phyloP scores from a whole-genome alignment of 352 stramenopile species.

The Phytophthora multivora region DNA sequence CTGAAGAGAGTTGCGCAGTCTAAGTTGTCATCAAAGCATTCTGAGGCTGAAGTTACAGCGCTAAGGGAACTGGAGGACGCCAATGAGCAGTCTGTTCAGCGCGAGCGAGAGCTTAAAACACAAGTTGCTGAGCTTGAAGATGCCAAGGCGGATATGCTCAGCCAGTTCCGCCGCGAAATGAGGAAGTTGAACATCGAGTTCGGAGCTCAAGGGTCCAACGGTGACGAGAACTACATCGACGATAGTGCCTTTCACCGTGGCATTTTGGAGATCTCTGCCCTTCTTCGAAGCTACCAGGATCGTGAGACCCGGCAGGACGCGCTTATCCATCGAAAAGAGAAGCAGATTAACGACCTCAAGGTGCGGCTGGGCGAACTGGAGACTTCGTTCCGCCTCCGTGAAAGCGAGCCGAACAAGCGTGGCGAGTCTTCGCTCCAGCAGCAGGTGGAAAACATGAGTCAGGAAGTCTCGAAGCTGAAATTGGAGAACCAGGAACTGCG shows the following conservation, averaged over 20 bases:
- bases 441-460: constrained; percentile 39
- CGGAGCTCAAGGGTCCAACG: constrained; percentile 11
- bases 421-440: constrained; percentile 19
- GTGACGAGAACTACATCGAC: constrained; percentile 13
- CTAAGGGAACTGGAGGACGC: constrained; percentile 35
- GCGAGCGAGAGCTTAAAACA: constrained; percentile 37
- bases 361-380: constrained; percentile 32
- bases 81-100: constrained; percentile 34
- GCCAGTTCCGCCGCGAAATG: constrained; percentile 49
- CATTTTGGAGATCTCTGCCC: constrained; percentile 39
- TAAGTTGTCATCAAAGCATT: constrained; percentile 27
- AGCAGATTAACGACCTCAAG: constrained; percentile 48
- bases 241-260: constrained; percentile 31
- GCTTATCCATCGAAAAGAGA: constrained; percentile 51
- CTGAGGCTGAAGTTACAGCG: constrained; percentile 15
- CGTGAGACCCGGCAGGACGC: constrained; percentile 49
- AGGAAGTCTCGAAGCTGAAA: constrained; percentile 53
- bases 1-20: constrained; percentile 32
- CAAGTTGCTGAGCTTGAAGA: constrained; percentile 47
- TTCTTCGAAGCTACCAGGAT: constrained; percentile 50
- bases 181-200: constrained; percentile 45
- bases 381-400: constrained; percentile 14
- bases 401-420: constrained; percentile 14
- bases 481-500: constrained; percentile 60
- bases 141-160: constrained; percentile 38